Evolutionary conservation across 768 basidiomycete species (phyloP), one percentile per base, ranked within the genome.

Genomic region (Naganishia onofrii): DNA sequence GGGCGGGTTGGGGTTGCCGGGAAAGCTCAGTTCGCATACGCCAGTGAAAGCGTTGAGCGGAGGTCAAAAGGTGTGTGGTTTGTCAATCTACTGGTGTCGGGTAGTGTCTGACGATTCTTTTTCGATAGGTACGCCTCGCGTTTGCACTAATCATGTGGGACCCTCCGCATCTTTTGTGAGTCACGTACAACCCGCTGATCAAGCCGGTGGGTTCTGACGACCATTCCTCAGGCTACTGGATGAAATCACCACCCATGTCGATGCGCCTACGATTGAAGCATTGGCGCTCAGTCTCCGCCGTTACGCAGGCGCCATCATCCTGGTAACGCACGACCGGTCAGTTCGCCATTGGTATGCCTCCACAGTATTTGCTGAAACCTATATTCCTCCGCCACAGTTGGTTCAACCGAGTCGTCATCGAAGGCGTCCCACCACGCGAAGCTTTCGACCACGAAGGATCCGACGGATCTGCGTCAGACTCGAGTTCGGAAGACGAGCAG

Each of bases 171-270:
- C 82, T 88, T 5, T 80, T 88, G 36, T 76, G 19, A 70, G 75
- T 71, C 13, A 23, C 5, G 7, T 36, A 0, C 13, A 17, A 19
- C 52, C 5, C 46, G n/a, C 31, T 51, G 21, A 17, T 51, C 42
- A 23, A 9, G 42, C n/a, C 46, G 23, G 10, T 28, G 34, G 4
- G 26, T 52, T 29, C 23, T 31, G 26, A 55, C 51, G 23, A 29
- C 17, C 17, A 3, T 54, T 17, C 32, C 13, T 42, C 52, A 77
- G 76, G 23, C 78, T 83, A 0, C 74, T 83, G 28, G 83, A 84
- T 70, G 89, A 90, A 76, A 85, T 88, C 5, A 88, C 88, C 15
- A 84, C 88, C n/a, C 89, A 90, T 79, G 79, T 90, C 52, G 88
- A 90, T 76, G 82, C 84, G 51, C 84, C 85, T 29, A 88, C 87